Percentiles rank a stretch among this genome's conserved stretches.
These are phyloP conservation scores for Canavalia ensiformis DNA, from an alignment of 306 rosid genomes.

Conservation along the genomic window DNA sequence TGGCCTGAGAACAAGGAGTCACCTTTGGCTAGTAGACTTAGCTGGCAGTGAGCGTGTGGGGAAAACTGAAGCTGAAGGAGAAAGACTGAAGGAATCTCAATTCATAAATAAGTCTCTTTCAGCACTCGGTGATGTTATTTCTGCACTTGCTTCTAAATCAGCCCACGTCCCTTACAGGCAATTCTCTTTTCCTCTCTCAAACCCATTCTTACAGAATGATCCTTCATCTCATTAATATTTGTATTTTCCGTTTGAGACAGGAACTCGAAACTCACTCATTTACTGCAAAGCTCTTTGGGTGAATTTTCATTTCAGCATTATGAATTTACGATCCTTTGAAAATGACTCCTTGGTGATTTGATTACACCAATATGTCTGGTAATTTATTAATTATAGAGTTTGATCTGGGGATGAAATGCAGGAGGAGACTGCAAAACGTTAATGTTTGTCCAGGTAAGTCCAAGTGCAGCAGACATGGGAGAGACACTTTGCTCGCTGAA, in stretches of 20 bases:
- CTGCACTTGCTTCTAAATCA: conserved; percentile 94
- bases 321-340: conserved; percentile 16
- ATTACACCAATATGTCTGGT: conserved; percentile 4
- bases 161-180: conserved; percentile 92
- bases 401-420: conserved; percentile 58
- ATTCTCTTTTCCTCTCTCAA: conserved; percentile 39
- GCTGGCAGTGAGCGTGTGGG: conserved; percentile 99
- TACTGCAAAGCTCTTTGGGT: conserved; percentile 98
- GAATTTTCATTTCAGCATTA: conserved; percentile 42
- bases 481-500: conserved; percentile 94
- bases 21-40: conserved; percentile 98
- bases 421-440: conserved; percentile 99
- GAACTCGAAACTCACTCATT: conserved; percentile 96
- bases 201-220: neutral
- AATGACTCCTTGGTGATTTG: conserved; percentile 23
- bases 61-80: conserved; percentile 97
- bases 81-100: conserved; percentile 96
- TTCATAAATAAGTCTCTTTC: conserved; percentile 96
- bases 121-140: conserved; percentile 95
- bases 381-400: conserved; percentile 41
- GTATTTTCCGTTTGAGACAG: conserved; percentile 58
- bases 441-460: conserved; percentile 97
- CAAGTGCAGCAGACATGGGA: conserved; percentile 81
- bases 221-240: conserved; percentile 39
- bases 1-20: conserved; percentile 86